Evolutionary conservation across 352 stramenopile genomes (phyloP).

Genomic region (Peronospora destructor): DNA sequence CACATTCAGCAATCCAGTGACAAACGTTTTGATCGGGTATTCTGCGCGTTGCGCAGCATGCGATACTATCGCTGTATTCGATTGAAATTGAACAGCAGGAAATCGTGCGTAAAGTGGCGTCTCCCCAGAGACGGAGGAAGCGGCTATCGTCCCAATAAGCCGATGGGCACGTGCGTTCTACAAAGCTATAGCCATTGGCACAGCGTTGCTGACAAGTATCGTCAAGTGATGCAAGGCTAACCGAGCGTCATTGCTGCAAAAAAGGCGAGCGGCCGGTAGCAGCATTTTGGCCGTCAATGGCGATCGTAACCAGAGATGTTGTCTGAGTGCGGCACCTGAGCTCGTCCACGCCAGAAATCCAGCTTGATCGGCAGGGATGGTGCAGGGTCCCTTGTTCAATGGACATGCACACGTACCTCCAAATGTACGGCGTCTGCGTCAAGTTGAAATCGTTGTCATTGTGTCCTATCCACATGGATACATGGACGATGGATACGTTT

Average conservation of each 20-base stretch:
- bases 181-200: conserved; percentile 9
- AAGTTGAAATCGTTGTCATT: no score
- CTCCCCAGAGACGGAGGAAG: conserved; percentile 6
- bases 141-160: conserved; percentile 5
- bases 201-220: no score
- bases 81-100: conserved; percentile 24
- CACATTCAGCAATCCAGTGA: no score
- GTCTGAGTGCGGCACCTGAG: conserved; percentile 22
- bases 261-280: no score
- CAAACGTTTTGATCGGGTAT: no score
- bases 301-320: conserved; percentile 5
- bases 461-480: no score
- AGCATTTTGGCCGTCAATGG: neutral
- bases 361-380: neutral
- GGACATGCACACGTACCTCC: no score
- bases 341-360: conserved; percentile 5
- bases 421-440: no score
- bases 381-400: no score
- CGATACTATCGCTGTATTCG: conserved; percentile 2
- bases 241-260: neutral
- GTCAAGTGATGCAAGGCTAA: neutral
- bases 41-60: no score
- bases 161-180: conserved; percentile 6
- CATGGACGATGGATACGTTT: no score
- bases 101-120: conserved; percentile 1